Percentiles rank a stretch among this genome's conserved stretches.
Evolutionary conservation across 306 rosid genomes (phyloP).

Genomic region (Quercus suber): DNA sequence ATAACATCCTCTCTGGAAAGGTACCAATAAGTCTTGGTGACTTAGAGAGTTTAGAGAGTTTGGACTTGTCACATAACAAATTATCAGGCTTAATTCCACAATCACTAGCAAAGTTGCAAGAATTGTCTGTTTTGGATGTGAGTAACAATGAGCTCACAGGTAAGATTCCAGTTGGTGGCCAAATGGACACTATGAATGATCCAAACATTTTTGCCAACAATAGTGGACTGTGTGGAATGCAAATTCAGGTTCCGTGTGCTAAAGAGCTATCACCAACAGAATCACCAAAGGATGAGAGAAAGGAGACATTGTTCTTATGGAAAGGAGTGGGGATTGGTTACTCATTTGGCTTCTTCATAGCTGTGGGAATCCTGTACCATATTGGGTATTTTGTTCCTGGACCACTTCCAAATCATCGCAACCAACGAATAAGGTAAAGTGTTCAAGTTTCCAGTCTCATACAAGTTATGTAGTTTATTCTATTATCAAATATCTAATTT

Average conservation of each 20-base stretch:
- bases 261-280: slow-evolving; percentile 11
- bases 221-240: slow-evolving; percentile 28
- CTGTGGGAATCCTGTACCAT: slow-evolving; percentile 5
- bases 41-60: slow-evolving; percentile 26
- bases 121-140: slow-evolving; percentile 14
- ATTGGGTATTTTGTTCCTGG: not conserved
- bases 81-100: slow-evolving; percentile 24
- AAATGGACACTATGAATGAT: slow-evolving; percentile 26
- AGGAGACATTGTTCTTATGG: slow-evolving; percentile 16
- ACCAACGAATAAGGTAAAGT: not conserved
- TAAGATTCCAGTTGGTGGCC: slow-evolving; percentile 22
- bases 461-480: not conserved
- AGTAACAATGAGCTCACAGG: slow-evolving; percentile 27
- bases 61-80: slow-evolving; percentile 29
- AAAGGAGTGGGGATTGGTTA: slow-evolving; percentile 26
- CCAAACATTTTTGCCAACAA: slow-evolving; percentile 28
- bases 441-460: not conserved
- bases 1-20: slow-evolving; percentile 21
- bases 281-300: not conserved
- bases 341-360: slow-evolving; percentile 8
- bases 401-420: not conserved
- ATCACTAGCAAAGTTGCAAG: slow-evolving; percentile 7
- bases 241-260: slow-evolving; percentile 13
- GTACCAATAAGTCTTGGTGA: slow-evolving; percentile 29
- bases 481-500: too few species aligned